phyloP scores from a whole-genome alignment of 225 moss, liverwort and hornwort genomes.

The Polytrichum formosum region DNA sequence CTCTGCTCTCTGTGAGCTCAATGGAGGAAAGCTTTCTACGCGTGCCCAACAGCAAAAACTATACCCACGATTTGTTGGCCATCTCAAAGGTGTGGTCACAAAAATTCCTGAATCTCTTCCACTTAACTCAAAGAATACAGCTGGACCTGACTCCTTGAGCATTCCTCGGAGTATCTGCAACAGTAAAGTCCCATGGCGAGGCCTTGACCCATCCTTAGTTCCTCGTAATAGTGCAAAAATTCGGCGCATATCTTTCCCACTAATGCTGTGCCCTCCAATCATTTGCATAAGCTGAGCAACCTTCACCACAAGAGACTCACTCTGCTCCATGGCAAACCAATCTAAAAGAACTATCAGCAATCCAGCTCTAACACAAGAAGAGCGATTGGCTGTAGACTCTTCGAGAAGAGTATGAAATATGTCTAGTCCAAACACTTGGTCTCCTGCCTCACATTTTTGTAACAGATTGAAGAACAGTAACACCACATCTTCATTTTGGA shows the following conservation, averaged over 20 bases:
- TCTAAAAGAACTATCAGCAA: slow-evolving; percentile 36
- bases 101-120: slow-evolving; percentile 39
- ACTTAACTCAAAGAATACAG: slow-evolving; percentile 48
- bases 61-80: slow-evolving; percentile 37
- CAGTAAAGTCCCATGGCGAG: slow-evolving; percentile 28
- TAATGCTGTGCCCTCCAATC: slow-evolving; percentile 44
- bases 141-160: slow-evolving; percentile 41
- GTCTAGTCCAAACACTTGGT: slow-evolving; percentile 31
- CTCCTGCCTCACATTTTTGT: slow-evolving; percentile 26
- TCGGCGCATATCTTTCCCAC: slow-evolving; percentile 42
- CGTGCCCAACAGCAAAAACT: slow-evolving; percentile 45
- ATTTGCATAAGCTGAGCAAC: slow-evolving; percentile 45
- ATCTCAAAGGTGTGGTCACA: slow-evolving; percentile 30
- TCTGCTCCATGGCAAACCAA: slow-evolving; percentile 40
- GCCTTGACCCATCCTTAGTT: slow-evolving; percentile 30
- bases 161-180: slow-evolving; percentile 36
- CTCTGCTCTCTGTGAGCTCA: slow-evolving; percentile 18
- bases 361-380: slow-evolving; percentile 37
- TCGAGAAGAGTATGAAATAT: slow-evolving; percentile 32
- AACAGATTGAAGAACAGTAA: slow-evolving; percentile 43
- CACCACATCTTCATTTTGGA: slow-evolving; percentile 41
- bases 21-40: slow-evolving; percentile 31
- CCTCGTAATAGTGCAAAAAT: slow-evolving; percentile 38
- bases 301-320: slow-evolving; percentile 26
- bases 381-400: slow-evolving; percentile 41